Percentiles rank a stretch among this genome's conserved stretches.
phyloP scores from a whole-genome alignment of 1,139 yeast genomes.

The Blastobotrys capitulatus region DNA sequence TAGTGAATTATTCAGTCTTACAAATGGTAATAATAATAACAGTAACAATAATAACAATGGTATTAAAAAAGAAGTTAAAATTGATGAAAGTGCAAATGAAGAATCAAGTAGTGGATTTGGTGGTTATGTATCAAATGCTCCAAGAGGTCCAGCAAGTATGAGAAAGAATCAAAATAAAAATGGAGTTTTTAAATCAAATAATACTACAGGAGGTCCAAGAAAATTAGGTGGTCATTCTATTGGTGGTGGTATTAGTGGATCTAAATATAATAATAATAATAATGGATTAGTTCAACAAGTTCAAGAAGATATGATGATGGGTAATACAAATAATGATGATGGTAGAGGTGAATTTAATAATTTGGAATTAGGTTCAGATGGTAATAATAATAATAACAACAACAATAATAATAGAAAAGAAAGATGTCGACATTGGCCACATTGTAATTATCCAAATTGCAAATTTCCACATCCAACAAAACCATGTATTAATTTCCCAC shows the following conservation, averaged over 20 bases:
- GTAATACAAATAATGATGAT: constrained; percentile 9
- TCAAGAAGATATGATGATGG: constrained; percentile 10
- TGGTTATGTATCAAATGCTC: constrained; percentile 6
- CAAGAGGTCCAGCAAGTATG: constrained; percentile 4
- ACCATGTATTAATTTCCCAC: constrained; percentile 66
- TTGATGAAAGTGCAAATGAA: constrained; percentile 4
- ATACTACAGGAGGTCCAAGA: constrained; percentile 4
- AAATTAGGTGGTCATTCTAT: constrained; percentile 13
- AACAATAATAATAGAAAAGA: constrained; percentile 5
- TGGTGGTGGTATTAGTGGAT: constrained; percentile 12
- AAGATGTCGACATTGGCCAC: constrained; percentile 75
- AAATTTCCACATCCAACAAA: constrained; percentile 75
- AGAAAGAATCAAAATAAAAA: neutral
- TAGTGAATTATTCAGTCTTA: constrained; percentile 37
- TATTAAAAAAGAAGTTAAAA: neutral
- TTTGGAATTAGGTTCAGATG: constrained; percentile 12
- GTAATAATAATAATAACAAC: neutral
- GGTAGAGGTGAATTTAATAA: constrained; percentile 10
- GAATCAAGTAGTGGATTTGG: constrained; percentile 10
- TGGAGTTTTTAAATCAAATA: neutral
- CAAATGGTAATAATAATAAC: constrained; percentile 9
- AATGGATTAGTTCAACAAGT: constrained; percentile 5
- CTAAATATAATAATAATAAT: neutral
- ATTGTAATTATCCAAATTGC: constrained; percentile 62
- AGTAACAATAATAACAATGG: neutral